Base-by-base conservation (phyloP, 805 yeast species). In the Metschnikowia santaceciliae region DNA sequence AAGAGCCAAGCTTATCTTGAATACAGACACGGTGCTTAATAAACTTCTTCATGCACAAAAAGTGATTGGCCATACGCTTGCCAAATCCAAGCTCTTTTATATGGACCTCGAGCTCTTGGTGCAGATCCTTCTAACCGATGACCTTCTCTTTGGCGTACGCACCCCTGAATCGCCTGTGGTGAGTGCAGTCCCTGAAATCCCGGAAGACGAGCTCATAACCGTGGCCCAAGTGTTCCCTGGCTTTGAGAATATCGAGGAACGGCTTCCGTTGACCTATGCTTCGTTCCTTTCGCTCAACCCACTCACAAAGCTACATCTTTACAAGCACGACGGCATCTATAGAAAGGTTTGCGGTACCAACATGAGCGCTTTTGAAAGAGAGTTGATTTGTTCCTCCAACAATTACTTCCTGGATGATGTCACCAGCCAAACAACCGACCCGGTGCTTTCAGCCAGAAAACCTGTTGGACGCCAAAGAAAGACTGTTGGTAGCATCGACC, bases 221-320 rank as follows among this genome's bases (percentile, higher is more conserved):
- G 56, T 72, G 2, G 58, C 64, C 32, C 77, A 71, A 50, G 70
- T 72, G 10, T 74, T 74, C 50, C 78, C 78, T 17, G 69, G 69
- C 38, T 72, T 70, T 53, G 76, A 74, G 7, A 42, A 54, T 8
- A 63, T 65, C 22, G 68, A 65, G 32, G 53, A 67, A 6, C 50
- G 64, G 15, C 52, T 66, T 1, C 71, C 68, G 11, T 53, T 66
- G 36, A 66, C 60, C 17, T 74, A 70, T 52, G 66, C 73, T 0
- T 56, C 69, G 14, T 74, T 74, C 56, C 68, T 70, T 42, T 50
- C 70, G 7, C 64, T 74, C 37, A 69, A 64, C 32, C 62, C 64
- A 19, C 47, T 64, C 13, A 63, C 73, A 5, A 74, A 74, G 51
- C 58, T 70, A 32, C 73, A 68, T 48, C 71, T 61, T 46, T 74